These are phyloP conservation scores for Melampsora larici-populina DNA, from an alignment of 1,284 basidiomycete genomes.

Conservation along the genomic window DNA sequence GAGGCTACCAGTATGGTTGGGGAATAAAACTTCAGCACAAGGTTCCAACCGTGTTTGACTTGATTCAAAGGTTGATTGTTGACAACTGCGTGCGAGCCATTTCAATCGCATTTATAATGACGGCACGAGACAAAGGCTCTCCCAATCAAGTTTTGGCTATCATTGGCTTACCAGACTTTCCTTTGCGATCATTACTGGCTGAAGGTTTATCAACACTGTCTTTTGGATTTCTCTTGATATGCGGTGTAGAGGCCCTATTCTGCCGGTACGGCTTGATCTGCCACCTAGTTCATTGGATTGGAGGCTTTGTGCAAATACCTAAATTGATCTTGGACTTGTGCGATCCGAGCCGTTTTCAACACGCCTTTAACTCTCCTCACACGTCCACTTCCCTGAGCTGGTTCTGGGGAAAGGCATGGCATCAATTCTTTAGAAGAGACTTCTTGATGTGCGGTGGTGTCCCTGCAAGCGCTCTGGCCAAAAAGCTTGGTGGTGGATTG, in stretches of 20 bases:
- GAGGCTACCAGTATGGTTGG: constrained; percentile 19
- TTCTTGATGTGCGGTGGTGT: too few relatives aligned
- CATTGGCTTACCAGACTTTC: neutral
- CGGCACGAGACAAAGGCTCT: constrained; percentile 14
- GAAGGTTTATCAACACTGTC: constrained; percentile 2
- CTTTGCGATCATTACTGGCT: neutral
- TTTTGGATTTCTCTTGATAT: constrained; percentile 1
- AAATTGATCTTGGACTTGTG: neutral
- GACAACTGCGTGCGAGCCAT: neutral
- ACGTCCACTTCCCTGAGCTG: too few relatives aligned
- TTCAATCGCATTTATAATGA: neutral
- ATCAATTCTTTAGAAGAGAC: too few relatives aligned
- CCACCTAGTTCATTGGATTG: neutral
- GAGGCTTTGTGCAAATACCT: neutral
- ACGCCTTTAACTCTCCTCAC: too few relatives aligned
- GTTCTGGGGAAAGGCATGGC: too few relatives aligned
- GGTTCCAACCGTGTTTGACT: neutral
- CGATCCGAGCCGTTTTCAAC: neutral
- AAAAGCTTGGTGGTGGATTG: too few relatives aligned
- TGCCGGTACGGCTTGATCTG: neutral
- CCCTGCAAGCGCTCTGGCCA: too few relatives aligned
- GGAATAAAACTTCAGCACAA: neutral
- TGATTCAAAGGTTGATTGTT: neutral
- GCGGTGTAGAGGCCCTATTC: constrained; percentile 5
- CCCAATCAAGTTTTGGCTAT: neutral